These are phyloP conservation scores for Coemansia sp. DNA, from an alignment of 192 early-diverging fungal genomes.

Conservation along the genomic window DNA sequence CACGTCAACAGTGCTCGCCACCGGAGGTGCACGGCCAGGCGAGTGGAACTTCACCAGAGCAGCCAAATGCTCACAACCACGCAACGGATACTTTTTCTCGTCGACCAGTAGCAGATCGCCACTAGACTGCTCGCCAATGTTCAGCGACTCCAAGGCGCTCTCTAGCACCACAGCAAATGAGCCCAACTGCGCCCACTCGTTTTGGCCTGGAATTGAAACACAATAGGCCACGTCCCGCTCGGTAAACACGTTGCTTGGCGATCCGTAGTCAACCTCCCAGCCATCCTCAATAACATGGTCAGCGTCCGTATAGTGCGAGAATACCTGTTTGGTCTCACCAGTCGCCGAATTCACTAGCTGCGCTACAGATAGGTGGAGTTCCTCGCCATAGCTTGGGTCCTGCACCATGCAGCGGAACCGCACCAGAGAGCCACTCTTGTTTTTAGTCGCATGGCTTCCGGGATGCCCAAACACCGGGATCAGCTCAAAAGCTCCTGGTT, in stretches of 20 bases:
- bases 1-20: slow-evolving; percentile 67
- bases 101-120: slow-evolving; percentile 11
- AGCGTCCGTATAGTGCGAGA: slow-evolving; percentile 55
- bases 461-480: slow-evolving; percentile 32
- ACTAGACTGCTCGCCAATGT: slow-evolving; percentile 2
- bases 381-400: slow-evolving; percentile 76
- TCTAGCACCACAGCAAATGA: slow-evolving; percentile 14
- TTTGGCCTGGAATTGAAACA: slow-evolving; percentile 73
- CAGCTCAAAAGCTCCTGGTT: slow-evolving; percentile 14
- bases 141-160: slow-evolving; percentile 40
- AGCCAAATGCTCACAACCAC: slow-evolving; percentile 59
- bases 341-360: slow-evolving; percentile 37
- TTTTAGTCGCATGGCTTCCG: neutral
- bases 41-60: slow-evolving; percentile 71
- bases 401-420: slow-evolving; percentile 85
- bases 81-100: slow-evolving; percentile 65
- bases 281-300: slow-evolving; percentile 40
- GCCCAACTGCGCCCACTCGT: slow-evolving; percentile 57
- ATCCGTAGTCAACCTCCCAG: slow-evolving; percentile 50
- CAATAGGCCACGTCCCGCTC: slow-evolving; percentile 73
- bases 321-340: slow-evolving; percentile 42
- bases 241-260: slow-evolving; percentile 55
- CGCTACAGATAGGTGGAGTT: slow-evolving; percentile 56
- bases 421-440: slow-evolving; percentile 56
- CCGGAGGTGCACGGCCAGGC: slow-evolving; percentile 58